phyloP scores from a whole-genome alignment of 805 yeast species.

The Pichia pseudocactophila region DNA sequence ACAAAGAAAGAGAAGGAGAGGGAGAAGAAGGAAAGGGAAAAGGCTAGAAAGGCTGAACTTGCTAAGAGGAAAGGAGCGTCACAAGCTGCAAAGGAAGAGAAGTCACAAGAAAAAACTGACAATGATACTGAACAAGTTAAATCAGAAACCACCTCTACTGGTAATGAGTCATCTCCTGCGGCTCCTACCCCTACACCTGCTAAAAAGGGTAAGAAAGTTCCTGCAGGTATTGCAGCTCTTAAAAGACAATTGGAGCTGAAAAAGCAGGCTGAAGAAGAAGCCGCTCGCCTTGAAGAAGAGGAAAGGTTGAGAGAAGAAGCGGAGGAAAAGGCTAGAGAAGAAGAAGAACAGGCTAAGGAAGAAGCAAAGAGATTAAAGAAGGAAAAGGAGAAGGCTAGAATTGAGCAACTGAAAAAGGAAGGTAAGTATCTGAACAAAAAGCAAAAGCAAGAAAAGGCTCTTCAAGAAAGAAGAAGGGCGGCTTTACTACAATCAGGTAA shows the following conservation, averaged over 20 bases:
- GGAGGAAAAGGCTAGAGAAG: constrained; percentile 41
- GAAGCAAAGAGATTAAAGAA: constrained; percentile 62
- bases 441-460: constrained; percentile 86
- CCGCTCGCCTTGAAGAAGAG: constrained; percentile 61
- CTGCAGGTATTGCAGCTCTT: constrained; percentile 87
- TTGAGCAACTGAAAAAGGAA: constrained; percentile 89
- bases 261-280: constrained; percentile 83
- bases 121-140: constrained; percentile 30
- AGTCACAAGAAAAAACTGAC: too few species aligned
- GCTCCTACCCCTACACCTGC: constrained; percentile 19
- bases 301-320: constrained; percentile 42
- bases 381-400: constrained; percentile 80
- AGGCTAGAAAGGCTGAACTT: constrained; percentile 81
- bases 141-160: constrained; percentile 29
- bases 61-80: constrained; percentile 78
- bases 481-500: constrained; percentile 69
- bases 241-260: constrained; percentile 82
- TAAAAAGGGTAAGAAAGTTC: constrained; percentile 64
- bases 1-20: constrained; percentile 91
- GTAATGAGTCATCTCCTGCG: constrained; percentile 8
- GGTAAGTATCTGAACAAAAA: constrained; percentile 91
- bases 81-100: constrained; percentile 5
- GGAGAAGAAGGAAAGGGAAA: constrained; percentile 89
- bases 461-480: constrained; percentile 82
- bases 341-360: constrained; percentile 56